Conservation (phyloP, 345 rosid genomes). For the Aegle marmelos region DNA sequence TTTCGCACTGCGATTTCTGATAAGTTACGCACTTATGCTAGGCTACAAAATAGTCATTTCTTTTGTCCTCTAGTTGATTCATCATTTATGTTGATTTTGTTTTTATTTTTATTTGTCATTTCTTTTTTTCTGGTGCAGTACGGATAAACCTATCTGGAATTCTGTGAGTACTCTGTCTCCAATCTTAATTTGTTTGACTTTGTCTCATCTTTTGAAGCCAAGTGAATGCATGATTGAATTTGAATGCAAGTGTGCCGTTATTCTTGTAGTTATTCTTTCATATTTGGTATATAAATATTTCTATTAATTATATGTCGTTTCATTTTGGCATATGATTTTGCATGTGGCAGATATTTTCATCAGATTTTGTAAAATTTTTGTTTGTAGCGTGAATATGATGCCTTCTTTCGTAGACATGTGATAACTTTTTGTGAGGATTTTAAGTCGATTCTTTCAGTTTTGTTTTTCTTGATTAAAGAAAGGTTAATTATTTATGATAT, state of each 20-base stretch:
- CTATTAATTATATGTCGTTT: no score
- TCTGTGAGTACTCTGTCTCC: slow-evolving; percentile 48
- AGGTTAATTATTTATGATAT: no score
- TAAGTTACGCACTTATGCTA: slow-evolving; percentile 37
- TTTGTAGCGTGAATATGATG: no score
- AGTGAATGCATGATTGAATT: background rate
- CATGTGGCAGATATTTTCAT: no score
- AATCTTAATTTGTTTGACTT: background rate
- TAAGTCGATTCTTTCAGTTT: no score
- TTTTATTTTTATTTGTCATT: background rate
- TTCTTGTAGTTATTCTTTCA: background rate
- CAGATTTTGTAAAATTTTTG: no score
- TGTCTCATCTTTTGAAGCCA: background rate
- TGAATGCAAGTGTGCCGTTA: background rate
- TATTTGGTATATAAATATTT: no score
- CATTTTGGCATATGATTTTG: no score
- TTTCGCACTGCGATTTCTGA: slow-evolving; percentile 73
- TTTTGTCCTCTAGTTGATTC: background rate
- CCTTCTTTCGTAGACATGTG: no score
- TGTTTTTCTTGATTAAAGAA: no score
- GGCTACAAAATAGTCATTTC: background rate
- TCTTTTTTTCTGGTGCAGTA: slow-evolving; percentile 47
- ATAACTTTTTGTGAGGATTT: no score
- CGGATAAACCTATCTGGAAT: slow-evolving; percentile 83
- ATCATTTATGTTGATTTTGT: background rate